Evolutionary conservation across 768 basidiomycete species (phyloP), one percentile per base, ranked within the genome.

Genomic region (Chalciporus sphaerocephalus): DNA sequence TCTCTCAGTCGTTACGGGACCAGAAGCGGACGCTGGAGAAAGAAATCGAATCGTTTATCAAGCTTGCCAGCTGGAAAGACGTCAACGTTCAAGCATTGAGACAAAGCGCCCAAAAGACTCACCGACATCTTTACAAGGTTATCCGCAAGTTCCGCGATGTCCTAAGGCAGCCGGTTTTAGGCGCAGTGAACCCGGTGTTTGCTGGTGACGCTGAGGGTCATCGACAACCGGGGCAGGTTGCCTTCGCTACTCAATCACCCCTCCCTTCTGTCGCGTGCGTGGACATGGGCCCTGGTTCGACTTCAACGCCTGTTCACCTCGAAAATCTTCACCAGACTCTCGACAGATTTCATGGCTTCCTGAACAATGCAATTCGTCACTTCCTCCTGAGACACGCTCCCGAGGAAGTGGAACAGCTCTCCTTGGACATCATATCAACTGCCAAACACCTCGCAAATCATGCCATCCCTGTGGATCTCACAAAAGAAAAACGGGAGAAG

Each of bases 21-120:
- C 83, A 88, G 58, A 78, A 84, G 40, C 65, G 63, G 1, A 58
- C 55, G 0, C 62, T 96, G 24, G 92, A 97, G 66, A 86, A 82
- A 55, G 87, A 94, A 45, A 76, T 97, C 41, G 79, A 74, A 47
- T 82, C 78, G 35, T 85, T 92, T 60, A 85, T 98, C 72, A 95
- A 93, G 64, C 74, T 99, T 36, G 96, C 96, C 2, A 97, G 93
- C 58, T 98, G 96, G 96, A 96, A 89, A 65, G 96, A 99, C 59
- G 72, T 93, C 60, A 99, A 98, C 57, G 87, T 98, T 9, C 85
- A 90, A 52, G 93, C 96, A 2, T 74, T 99, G 47, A 89, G 87
- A 63, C 84, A 87, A 49, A 96, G 93, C 60, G 93, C 96, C 0
- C 82, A 87, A 48, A 82, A 75, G 57, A 92, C 92, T 2, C 96